Conservation (phyloP, 2,329 filamentous ascomycete genomes). For the Ascochyta rabiei region DNA sequence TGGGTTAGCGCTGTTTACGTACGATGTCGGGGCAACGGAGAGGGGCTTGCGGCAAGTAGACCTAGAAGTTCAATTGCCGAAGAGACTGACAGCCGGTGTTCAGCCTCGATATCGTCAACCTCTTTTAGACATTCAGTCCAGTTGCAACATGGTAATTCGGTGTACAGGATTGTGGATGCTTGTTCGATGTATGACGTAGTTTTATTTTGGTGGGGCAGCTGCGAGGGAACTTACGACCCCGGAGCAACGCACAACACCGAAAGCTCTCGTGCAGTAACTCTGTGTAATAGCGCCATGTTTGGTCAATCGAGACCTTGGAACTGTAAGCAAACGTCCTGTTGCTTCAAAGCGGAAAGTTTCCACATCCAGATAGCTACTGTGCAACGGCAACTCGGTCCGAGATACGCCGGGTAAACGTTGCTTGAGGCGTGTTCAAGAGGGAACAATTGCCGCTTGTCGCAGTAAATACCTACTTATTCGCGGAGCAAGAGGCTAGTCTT, state of each 20-base stretch:
- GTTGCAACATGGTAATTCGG: not conserved
- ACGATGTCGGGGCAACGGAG: constrained; percentile 9
- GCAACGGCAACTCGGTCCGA: constrained; percentile 25
- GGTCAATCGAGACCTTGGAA: not conserved
- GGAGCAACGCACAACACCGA: too few species aligned
- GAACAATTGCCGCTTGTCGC: constrained; percentile 32
- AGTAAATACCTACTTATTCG: too few species aligned
- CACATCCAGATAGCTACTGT: not conserved
- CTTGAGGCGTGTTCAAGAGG: constrained; percentile 13
- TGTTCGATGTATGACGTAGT: not conserved
- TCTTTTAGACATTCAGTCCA: not conserved
- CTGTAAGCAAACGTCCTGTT: too few species aligned
- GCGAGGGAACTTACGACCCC: not conserved
- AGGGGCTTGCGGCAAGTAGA: not conserved
- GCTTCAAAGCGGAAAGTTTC: not conserved
- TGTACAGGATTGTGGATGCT: not conserved
- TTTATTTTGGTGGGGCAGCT: not conserved
- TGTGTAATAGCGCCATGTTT: too few species aligned
- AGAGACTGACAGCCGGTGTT: not conserved
- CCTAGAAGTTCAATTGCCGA: constrained; percentile 3
- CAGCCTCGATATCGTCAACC: not conserved
- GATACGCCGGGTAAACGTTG: constrained; percentile 25
- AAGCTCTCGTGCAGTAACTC: not conserved
- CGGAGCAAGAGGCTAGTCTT: too few species aligned
- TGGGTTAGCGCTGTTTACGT: constrained; percentile 4